Conservation (phyloP, 2,329 filamentous ascomycete genomes). For the Neoarthrinium moseri region DNA sequence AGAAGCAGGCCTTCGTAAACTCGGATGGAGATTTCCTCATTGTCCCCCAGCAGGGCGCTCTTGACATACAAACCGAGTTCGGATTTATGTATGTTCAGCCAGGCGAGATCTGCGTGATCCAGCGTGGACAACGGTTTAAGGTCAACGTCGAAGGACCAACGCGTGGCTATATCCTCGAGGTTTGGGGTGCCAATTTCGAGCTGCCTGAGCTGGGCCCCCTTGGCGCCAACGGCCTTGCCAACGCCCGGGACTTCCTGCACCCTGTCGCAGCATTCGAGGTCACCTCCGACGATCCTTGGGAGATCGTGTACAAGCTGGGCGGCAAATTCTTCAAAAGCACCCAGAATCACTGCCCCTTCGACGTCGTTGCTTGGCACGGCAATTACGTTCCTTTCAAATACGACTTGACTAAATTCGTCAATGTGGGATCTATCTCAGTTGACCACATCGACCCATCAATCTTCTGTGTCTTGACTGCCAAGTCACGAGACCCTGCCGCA, state of each 20-base stretch:
- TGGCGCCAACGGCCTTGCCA: slow-evolving; percentile 65
- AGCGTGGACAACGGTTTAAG: slow-evolving; percentile 62
- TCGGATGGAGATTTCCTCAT: slow-evolving; percentile 68
- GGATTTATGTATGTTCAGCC: slow-evolving; percentile 63
- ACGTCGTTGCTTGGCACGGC: slow-evolving; percentile 73
- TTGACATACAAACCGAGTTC: slow-evolving; percentile 69
- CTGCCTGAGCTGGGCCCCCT: slow-evolving; percentile 67
- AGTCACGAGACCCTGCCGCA: slow-evolving; percentile 50
- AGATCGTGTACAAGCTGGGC: slow-evolving; percentile 60
- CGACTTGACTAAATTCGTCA: slow-evolving; percentile 55
- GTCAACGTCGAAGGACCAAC: slow-evolving; percentile 60
- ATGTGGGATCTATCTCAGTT: slow-evolving; percentile 54
- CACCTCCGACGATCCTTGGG: slow-evolving; percentile 50
- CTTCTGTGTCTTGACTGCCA: slow-evolving; percentile 64
- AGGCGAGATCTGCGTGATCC: slow-evolving; percentile 67
- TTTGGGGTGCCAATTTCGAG: slow-evolving; percentile 63
- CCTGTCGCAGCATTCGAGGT: slow-evolving; percentile 59
- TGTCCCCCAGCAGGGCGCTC: slow-evolving; percentile 61
- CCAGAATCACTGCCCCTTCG: slow-evolving; percentile 67
- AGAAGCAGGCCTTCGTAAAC: slow-evolving; percentile 46
- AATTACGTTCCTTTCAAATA: slow-evolving; percentile 63
- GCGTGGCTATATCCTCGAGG: slow-evolving; percentile 65
- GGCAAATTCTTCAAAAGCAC: slow-evolving; percentile 59
- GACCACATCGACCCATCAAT: slow-evolving; percentile 68
- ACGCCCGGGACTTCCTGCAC: slow-evolving; percentile 62